Base-by-base conservation (phyloP, 164 flowering plant genomes). In the Magnolia sinica region DNA sequence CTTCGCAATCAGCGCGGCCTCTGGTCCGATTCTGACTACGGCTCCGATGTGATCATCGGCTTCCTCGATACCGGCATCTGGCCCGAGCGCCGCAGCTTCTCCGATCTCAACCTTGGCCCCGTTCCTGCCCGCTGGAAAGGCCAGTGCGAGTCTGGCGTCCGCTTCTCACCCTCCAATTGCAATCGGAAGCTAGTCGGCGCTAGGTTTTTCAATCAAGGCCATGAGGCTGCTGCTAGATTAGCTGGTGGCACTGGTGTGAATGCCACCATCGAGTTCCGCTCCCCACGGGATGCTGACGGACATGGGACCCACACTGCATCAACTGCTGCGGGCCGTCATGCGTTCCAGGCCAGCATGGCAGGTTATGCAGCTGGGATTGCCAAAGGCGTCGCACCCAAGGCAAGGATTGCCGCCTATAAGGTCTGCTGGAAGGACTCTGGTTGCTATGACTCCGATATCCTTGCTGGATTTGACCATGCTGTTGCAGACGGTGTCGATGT, bases 221-320 rank as follows among this genome's bases (percentile, higher is more conserved):
- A 92, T 19, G 91, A 91, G 50, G 92, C 96, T 0, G 88, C 87
- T 3, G 78, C 75, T 8, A 24, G 74, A 0, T 76, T 87, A 7
- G 87, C 86, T 1, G 13, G 71, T n/a, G 86, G 84, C 2, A 85
- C 83, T 0, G 81, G 80, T 0, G 76, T 89, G 24, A 92, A 92
- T 45, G 76, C 77, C 4, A 86, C 93, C 1, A 73, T 84, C 0
- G 99, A 96, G 84, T 96, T 86, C 76, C 82, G 82, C 2, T 96
- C 99, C 0, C 93, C 98, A 27, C 77, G 98, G 69, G 99, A 96
- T 23, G 95, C 98, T 1, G 99, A 96, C 70, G 99, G 99, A 0
- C 99, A 96, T 55, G 99, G 99, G 2, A 93, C 99, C 7, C 99
- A 96, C 84, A 96, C 99, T 0, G 99, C 98, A 0, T 93, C 98